Conservation (phyloP, 768 basidiomycete genomes). For the Kwoniella dejecticola region DNA sequence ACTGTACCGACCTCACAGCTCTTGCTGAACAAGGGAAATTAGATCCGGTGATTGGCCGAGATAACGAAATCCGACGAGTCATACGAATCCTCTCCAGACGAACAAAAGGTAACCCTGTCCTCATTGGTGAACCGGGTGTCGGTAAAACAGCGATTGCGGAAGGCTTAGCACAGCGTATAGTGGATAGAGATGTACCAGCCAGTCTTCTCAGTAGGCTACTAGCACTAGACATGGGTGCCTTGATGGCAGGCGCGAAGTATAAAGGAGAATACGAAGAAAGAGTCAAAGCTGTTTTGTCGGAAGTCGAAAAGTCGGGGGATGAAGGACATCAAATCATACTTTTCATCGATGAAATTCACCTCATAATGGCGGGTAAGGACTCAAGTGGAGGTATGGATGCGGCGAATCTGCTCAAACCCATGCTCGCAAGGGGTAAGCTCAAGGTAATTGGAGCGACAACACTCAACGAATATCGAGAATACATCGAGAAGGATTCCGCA, state of each 20-base stretch:
- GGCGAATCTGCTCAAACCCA: conserved; percentile 82
- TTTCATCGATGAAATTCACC: conserved; percentile 89
- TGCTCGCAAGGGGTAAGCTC: conserved; percentile 73
- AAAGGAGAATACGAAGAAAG: conserved; percentile 97
- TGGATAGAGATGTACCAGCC: conserved; percentile 73
- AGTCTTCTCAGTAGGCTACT: conserved; percentile 51
- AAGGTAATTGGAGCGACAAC: conserved; percentile 77
- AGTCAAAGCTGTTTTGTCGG: conserved; percentile 85
- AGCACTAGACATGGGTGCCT: conserved; percentile 90
- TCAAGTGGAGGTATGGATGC: conserved; percentile 85
- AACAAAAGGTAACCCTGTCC: conserved; percentile 96
- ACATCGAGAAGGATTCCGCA: conserved; percentile 67
- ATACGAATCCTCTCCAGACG: conserved; percentile 76
- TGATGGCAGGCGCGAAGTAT: conserved; percentile 64
- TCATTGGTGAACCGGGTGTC: conserved; percentile 85
- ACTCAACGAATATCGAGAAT: conserved; percentile 81
- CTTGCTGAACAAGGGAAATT: conserved; percentile 57
- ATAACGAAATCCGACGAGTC: conserved; percentile 84
- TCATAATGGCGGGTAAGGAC: conserved; percentile 82
- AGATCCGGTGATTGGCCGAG: conserved; percentile 60
- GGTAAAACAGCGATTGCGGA: conserved; percentile 96
- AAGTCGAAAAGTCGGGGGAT: conserved; percentile 84
- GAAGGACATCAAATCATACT: conserved; percentile 80
- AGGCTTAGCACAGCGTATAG: conserved; percentile 91
- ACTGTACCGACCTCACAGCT: conserved; percentile 56